Evolutionary conservation across 371 early-diverging fungal genomes (phyloP).

Genomic region (Lichtheimia ornata): DNA sequence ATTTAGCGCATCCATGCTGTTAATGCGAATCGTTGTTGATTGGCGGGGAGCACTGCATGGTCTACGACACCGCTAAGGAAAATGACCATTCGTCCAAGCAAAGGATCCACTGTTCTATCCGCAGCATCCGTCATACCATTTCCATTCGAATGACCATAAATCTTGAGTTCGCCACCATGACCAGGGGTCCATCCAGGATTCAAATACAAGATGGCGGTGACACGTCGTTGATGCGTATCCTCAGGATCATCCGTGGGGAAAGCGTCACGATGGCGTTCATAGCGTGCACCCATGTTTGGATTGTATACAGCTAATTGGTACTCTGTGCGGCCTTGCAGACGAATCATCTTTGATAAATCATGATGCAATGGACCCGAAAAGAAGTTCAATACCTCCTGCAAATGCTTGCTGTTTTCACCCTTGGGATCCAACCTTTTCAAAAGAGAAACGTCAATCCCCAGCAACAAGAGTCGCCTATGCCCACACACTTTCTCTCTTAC

Average conservation of each 20-base stretch:
- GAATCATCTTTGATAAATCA: constrained; percentile 52
- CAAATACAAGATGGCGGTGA: constrained; percentile 61
- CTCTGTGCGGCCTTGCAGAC: constrained; percentile 55
- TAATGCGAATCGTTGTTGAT: constrained; percentile 50
- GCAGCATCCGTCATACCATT: constrained; percentile 44
- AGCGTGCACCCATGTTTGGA: constrained; percentile 56
- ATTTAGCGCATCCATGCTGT: constrained; percentile 59
- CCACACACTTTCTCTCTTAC: constrained; percentile 16
- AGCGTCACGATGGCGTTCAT: constrained; percentile 66
- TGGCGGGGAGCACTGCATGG: constrained; percentile 60
- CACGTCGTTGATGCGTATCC: constrained; percentile 62
- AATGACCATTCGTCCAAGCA: constrained; percentile 58
- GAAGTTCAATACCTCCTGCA: constrained; percentile 37
- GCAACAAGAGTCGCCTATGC: neutral
- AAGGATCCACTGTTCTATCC: constrained; percentile 44
- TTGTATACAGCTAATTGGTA: constrained; percentile 64
- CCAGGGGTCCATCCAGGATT: constrained; percentile 53
- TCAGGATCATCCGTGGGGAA: constrained; percentile 59
- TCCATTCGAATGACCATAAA: constrained; percentile 43
- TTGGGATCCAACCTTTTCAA: constrained; percentile 25
- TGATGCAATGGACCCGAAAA: constrained; percentile 42
- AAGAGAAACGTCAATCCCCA: neutral
- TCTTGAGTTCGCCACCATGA: constrained; percentile 60
- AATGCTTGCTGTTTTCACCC: constrained; percentile 16
- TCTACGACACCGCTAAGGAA: constrained; percentile 65